phyloP scores from a whole-genome alignment of 768 basidiomycete species.

The Mrakia blollopis region DNA sequence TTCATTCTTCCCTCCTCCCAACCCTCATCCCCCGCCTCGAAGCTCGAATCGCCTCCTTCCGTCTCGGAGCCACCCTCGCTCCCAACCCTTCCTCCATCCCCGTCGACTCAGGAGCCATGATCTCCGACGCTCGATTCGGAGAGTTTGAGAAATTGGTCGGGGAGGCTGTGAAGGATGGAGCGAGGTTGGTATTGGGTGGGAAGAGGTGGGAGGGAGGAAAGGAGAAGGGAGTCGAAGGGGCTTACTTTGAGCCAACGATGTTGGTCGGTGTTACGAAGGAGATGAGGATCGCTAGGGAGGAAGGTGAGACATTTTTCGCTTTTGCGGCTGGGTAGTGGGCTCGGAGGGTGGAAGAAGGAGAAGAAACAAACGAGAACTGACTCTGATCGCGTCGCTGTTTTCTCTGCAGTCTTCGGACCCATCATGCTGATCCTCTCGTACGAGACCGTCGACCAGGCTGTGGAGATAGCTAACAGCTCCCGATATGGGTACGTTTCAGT shows the following conservation, averaged over 20 bases:
- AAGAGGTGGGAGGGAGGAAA: conserved; percentile 46
- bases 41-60: conserved; percentile 59
- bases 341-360: too few species aligned
- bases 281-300: conserved; percentile 73
- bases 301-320: conserved; percentile 55
- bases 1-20: conserved; percentile 58
- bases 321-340: neutral
- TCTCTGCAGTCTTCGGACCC: conserved; percentile 75
- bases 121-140: conserved; percentile 65
- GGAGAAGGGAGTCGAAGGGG: conserved; percentile 53
- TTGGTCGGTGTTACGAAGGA: conserved; percentile 67
- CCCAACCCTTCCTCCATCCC: conserved; percentile 38
- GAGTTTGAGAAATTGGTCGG: conserved; percentile 59
- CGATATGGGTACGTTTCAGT: conserved; percentile 49
- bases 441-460: conserved; percentile 73
- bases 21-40: conserved; percentile 7
- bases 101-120: conserved; percentile 85
- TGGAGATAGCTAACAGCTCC: conserved; percentile 81
- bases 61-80: conserved; percentile 64
- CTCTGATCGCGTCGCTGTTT: neutral
- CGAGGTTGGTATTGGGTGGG: conserved; percentile 61
- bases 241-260: conserved; percentile 84
- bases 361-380: too few species aligned
- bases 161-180: conserved; percentile 65
- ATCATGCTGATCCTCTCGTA: conserved; percentile 82